Evolutionary conservation across 164 flowering plant species (phyloP), one percentile per base, ranked within the genome.

Genomic region (Chimonanthus praecox): DNA sequence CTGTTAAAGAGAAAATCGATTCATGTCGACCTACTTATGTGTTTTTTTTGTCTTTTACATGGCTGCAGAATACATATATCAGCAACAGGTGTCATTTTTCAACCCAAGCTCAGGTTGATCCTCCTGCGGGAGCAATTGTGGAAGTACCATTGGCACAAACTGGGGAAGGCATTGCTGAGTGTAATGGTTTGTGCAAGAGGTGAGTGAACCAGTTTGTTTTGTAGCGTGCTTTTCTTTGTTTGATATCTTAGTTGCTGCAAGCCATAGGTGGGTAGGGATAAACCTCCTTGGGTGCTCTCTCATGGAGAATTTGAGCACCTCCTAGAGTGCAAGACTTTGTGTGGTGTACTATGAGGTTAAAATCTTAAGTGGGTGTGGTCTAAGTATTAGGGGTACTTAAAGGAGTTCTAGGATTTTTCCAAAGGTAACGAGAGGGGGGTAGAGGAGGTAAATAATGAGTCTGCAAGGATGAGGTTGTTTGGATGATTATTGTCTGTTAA

Each of bases 131-230:
- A 69, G 88, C 85, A 33, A 71, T 82, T 11, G 87, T 93, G 49
- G 97, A 92, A 71, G 87, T 94, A 2, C 97, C 95, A 43, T 78
- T 96, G 80, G 98, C 99, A 6, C 99, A 96, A 75, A 96, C 99
- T 47, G 99, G 99, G 58, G 99, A 96, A 86, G 99, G 99, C 21
- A 96, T 96, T 82, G 99, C 99, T 47, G 99, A 96, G 71, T 96
- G 99, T 78, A 85, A 74, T 96, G 99, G 98, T 96, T 88, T 83
- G 97, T 96, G 69, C 77, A 85, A 71, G 97, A 92, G 97, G 99
- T 93, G 67, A 85, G 84, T 48, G 16, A 5, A 46, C 62, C 43
- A 47, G 21, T 7, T 51, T 54, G 18, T 67, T 68, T 16, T 7
- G 9, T 62, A 20, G 9, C 18, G 15, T 68, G 54, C 51, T 16